phyloP scores from a whole-genome alignment of 2,329 filamentous ascomycete species.

The Penicillium olsonii region DNA sequence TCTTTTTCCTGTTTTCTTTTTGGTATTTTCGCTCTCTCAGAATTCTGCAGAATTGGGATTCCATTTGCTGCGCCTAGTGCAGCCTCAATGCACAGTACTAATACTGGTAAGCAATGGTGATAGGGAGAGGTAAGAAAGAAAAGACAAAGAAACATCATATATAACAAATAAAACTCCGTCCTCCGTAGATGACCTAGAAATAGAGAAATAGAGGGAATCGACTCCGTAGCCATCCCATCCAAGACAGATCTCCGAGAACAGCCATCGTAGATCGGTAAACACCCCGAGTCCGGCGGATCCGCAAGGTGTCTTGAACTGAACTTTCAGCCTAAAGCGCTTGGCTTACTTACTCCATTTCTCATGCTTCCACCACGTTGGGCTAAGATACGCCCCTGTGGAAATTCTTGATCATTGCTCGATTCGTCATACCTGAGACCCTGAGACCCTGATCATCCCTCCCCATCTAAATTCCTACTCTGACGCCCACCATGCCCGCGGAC shows the following conservation, averaged over 20 bases:
- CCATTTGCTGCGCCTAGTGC: no score
- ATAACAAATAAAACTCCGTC: no score
- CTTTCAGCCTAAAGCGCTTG: constrained; percentile 8
- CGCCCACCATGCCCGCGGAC: constrained; percentile 46
- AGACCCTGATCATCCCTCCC: constrained; percentile 5
- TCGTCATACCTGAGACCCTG: not conserved
- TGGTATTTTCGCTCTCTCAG: not conserved
- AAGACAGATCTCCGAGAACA: not conserved
- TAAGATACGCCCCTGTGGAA: constrained; percentile 21
- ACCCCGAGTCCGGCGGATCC: constrained; percentile 10
- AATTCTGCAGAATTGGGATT: no score
- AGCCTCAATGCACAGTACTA: no score
- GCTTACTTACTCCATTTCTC: constrained; percentile 4
- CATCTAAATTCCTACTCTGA: not conserved
- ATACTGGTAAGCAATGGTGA: no score
- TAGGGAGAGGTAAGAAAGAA: no score
- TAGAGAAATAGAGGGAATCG: no score
- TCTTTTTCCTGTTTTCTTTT: not conserved
- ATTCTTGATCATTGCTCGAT: constrained; percentile 11
- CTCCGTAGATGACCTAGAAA: no score
- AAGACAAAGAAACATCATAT: no score
- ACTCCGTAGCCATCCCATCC: no score
- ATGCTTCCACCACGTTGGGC: constrained; percentile 19
- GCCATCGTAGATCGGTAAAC: constrained; percentile 8
- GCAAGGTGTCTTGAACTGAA: constrained; percentile 5